Conservation (phyloP, 1,284 basidiomycete genomes). For the Microbotryomycetes sp. region DNA sequence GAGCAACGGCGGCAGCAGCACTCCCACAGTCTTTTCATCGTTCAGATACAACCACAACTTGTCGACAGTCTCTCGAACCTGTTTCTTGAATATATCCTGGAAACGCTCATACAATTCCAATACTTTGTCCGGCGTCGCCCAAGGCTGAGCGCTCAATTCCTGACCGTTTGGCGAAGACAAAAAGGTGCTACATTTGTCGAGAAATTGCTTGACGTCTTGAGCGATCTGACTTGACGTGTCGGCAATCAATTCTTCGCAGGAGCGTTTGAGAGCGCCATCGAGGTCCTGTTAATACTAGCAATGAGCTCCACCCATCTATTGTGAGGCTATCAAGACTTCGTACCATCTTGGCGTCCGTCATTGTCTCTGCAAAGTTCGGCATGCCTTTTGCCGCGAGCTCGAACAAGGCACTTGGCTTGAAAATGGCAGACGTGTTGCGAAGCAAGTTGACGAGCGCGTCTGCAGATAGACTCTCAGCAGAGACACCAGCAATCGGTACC, state of each 20-base stretch:
- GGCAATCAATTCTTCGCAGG: conserved; percentile 72
- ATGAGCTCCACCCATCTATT: neutral
- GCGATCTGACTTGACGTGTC: conserved; percentile 51
- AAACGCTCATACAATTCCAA: conserved; percentile 26
- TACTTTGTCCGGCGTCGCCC: conserved; percentile 44
- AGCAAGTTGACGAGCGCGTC: conserved; percentile 33
- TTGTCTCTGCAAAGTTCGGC: conserved; percentile 33
- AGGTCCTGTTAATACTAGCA: conserved; percentile 53
- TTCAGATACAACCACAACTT: conserved; percentile 55
- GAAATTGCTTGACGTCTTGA: conserved; percentile 54
- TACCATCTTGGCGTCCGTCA: conserved; percentile 40
- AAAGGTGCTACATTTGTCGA: conserved; percentile 47
- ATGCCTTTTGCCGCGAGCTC: conserved; percentile 24
- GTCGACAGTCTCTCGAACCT: conserved; percentile 8
- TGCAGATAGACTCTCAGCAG: conserved; percentile 3
- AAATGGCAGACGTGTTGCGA: conserved; percentile 27
- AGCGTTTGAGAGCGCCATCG: conserved; percentile 68
- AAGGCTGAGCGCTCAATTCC: conserved; percentile 48
- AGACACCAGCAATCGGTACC: conserved; percentile 22
- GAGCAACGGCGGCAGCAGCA: conserved; percentile 66
- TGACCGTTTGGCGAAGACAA: conserved; percentile 34
- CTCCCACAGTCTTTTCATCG: conserved; percentile 66
- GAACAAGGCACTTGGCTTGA: conserved; percentile 32
- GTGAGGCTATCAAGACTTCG: neutral
- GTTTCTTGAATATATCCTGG: conserved; percentile 8